Conservation (phyloP, 1,139 yeast genomes). For the Schizosaccharomyces versatilis region DNA sequence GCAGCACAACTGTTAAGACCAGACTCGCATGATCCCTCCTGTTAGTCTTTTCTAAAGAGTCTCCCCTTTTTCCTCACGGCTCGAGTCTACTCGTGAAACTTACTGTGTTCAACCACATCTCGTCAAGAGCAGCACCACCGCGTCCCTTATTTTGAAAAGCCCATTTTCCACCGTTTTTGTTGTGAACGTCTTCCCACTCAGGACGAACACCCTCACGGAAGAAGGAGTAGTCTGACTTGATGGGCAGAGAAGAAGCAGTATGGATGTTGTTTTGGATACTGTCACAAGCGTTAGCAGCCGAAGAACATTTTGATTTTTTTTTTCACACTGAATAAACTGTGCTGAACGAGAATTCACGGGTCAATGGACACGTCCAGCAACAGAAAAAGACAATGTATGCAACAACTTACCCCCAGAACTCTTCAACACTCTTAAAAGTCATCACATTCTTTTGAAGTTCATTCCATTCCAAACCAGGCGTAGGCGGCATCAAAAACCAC, state of each 20-base stretch:
- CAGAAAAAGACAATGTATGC: too few relatives aligned
- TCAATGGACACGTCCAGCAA: too few relatives aligned
- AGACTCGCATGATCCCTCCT: background rate
- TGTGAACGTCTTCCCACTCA: constrained; percentile 90
- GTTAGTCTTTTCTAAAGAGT: background rate
- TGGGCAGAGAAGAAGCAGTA: constrained; percentile 71
- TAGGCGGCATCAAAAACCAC: constrained; percentile 90
- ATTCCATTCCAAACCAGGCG: constrained; percentile 40
- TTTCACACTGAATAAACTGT: background rate
- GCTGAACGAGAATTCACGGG: too few relatives aligned
- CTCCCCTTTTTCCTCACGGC: too few relatives aligned
- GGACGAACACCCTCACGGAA: constrained; percentile 91
- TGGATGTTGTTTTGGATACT: constrained; percentile 73
- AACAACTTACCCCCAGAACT: constrained; percentile 60
- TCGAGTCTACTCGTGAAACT: background rate
- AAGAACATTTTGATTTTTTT: background rate
- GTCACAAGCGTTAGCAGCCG: background rate
- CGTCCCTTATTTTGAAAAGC: constrained; percentile 61
- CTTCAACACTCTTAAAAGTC: constrained; percentile 80
- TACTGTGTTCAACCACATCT: constrained; percentile 3
- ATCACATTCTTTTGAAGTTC: constrained; percentile 85
- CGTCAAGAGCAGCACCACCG: constrained; percentile 44
- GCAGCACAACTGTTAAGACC: background rate
- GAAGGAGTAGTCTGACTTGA: constrained; percentile 83
- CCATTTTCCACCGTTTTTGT: constrained; percentile 91